These are phyloP conservation scores for Leptographium flavum DNA, from an alignment of 2,329 filamentous ascomycete species.

Conservation along the genomic window DNA sequence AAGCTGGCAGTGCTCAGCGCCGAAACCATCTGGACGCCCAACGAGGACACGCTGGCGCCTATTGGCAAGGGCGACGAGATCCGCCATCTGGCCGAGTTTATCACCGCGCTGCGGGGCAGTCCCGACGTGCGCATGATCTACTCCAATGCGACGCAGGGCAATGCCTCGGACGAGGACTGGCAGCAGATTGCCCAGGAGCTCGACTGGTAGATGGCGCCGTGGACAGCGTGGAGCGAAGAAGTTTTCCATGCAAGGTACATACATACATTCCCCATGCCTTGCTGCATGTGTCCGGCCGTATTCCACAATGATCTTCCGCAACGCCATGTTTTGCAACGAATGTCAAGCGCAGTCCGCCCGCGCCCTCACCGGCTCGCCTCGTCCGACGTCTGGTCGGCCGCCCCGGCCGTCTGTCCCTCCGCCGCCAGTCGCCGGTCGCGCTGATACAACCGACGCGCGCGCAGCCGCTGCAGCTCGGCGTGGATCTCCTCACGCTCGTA, in stretches of 20 bases:
- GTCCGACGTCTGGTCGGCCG: constrained; percentile 1
- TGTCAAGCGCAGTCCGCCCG: background rate
- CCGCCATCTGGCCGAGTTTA: constrained; percentile 42
- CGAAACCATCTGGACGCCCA: constrained; percentile 76
- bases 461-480: constrained; percentile 62
- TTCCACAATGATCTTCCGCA: background rate
- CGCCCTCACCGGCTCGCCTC: constrained; percentile 1
- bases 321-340: background rate
- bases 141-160: constrained; percentile 47
- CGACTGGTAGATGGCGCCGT: constrained; percentile 27
- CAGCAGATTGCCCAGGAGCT: constrained; percentile 36
- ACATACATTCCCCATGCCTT: background rate
- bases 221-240: background rate
- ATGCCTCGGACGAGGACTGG: constrained; percentile 39
- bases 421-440: constrained; percentile 46
- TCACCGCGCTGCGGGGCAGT: constrained; percentile 48
- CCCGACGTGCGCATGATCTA: constrained; percentile 68
- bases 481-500: constrained; percentile 71
- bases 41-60: constrained; percentile 59
- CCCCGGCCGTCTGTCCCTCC: constrained; percentile 17
- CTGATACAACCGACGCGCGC: constrained; percentile 54
- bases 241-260: constrained; percentile 4
- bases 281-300: background rate
- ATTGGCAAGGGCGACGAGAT: constrained; percentile 43
- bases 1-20: constrained; percentile 55